Percentiles rank a stretch among this genome's conserved stretches.
These are phyloP conservation scores for Protomyces gravidus DNA, from an alignment of 1,139 yeast genomes.

Conservation along the genomic window DNA sequence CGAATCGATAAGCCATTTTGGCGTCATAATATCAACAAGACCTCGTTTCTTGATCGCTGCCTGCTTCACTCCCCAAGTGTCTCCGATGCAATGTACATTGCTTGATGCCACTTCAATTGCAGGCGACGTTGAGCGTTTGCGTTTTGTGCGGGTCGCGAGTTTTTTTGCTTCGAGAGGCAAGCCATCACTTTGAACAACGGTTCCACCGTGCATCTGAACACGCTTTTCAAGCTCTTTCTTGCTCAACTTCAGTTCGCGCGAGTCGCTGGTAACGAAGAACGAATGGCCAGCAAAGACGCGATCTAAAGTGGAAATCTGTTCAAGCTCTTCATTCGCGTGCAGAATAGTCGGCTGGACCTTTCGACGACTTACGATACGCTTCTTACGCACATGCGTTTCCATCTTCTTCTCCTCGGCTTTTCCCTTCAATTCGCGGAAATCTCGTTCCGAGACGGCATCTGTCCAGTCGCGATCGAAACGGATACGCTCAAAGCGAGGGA, in stretches of 20 bases:
- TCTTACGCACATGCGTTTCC: conserved; percentile 21
- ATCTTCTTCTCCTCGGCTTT: conserved; percentile 32
- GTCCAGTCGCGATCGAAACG: conserved; percentile 64
- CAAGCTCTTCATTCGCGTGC: conserved; percentile 3
- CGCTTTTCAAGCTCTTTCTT: conserved; percentile 44
- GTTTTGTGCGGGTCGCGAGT: not conserved
- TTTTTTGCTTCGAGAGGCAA: conserved; percentile 1
- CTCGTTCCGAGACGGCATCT: conserved; percentile 53
- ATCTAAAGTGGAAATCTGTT: not conserved
- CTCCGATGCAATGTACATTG: conserved; percentile 47
- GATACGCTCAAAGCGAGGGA: conserved; percentile 65
- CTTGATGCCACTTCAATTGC: conserved; percentile 32
- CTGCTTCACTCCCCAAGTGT: conserved; percentile 49
- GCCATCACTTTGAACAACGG: not conserved
- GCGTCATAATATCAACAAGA: conserved; percentile 54
- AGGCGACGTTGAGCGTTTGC: conserved; percentile 35
- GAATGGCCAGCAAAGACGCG: conserved; percentile 35
- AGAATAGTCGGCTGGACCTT: not conserved
- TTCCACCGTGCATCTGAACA: conserved; percentile 33
- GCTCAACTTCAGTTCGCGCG: conserved; percentile 40
- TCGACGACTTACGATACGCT: not conserved
- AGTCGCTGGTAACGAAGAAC: conserved; percentile 36
- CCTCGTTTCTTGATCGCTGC: conserved; percentile 47
- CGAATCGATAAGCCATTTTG: conserved; percentile 71
- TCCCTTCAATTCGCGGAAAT: conserved; percentile 36